These are phyloP conservation scores for Oryza meridionalis DNA, from an alignment of 176 grass and related monocot genomes.

Conservation along the genomic window DNA sequence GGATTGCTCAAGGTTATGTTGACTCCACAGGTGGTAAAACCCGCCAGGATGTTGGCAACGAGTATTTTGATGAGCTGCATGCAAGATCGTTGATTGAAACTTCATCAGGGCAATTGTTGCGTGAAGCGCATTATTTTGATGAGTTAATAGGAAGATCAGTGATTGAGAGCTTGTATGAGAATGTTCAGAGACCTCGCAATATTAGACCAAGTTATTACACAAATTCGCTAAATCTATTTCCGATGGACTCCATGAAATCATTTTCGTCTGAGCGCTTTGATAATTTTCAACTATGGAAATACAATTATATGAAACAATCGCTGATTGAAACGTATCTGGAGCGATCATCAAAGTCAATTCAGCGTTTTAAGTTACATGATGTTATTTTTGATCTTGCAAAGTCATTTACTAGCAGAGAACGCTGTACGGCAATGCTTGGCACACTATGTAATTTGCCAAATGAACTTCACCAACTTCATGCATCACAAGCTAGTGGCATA, in stretches of 20 bases:
- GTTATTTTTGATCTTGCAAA: constrained; percentile 52
- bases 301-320: too few relatives aligned
- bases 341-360: neutral
- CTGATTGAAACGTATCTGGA: neutral
- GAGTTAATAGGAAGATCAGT: neutral
- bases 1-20: constrained; percentile 59
- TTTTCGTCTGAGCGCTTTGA: too few relatives aligned
- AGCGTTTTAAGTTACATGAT: constrained; percentile 49
- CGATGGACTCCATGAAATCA: too few relatives aligned
- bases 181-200: too few relatives aligned
- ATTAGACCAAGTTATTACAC: too few relatives aligned
- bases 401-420: constrained; percentile 2
- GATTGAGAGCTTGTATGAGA: too few relatives aligned
- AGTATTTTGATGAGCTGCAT: constrained; percentile 44
- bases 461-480: too few relatives aligned
- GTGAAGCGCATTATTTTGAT: neutral
- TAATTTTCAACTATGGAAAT: too few relatives aligned
- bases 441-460: too few relatives aligned
- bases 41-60: constrained; percentile 26
- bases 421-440: too few relatives aligned
- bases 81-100: constrained; percentile 41
- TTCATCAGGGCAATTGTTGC: neutral
- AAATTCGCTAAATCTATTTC: too few relatives aligned
- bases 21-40: neutral
- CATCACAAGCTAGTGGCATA: too few relatives aligned